Evolutionary conservation across 2,329 filamentous ascomycete genomes (phyloP).

Genomic region (Microdochium trichocladiopsis): DNA sequence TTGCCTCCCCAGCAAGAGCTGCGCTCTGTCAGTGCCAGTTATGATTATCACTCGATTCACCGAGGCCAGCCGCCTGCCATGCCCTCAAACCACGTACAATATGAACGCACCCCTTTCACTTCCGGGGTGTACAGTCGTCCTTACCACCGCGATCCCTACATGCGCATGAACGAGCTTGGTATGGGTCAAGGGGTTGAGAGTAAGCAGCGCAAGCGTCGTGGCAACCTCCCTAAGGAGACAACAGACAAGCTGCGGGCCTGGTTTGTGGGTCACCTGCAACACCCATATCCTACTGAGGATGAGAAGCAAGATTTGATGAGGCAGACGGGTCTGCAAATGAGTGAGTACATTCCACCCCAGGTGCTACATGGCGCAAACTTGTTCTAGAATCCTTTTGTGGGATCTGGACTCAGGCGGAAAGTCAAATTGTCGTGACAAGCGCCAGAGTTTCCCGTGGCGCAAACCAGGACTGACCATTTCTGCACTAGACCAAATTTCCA

Average conservation of each 20-base stretch:
- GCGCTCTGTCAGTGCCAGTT: slow-evolving; percentile 10
- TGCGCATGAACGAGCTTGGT: slow-evolving; percentile 31
- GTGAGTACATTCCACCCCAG: slow-evolving; percentile 37
- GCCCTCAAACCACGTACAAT: slow-evolving; percentile 9
- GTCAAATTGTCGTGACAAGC: background rate
- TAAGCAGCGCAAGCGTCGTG: slow-evolving; percentile 59
- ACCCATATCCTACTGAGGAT: slow-evolving; percentile 83
- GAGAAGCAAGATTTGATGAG: slow-evolving; percentile 78
- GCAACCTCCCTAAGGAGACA: slow-evolving; percentile 85
- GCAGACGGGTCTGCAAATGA: slow-evolving; percentile 71
- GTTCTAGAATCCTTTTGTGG: background rate
- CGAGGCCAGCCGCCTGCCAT: slow-evolving; percentile 39
- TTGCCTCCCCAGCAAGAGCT: background rate
- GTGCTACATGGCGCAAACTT: background rate
- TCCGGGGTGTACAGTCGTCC: slow-evolving; percentile 29
- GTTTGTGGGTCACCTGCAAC: slow-evolving; percentile 70
- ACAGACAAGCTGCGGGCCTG: slow-evolving; percentile 75
- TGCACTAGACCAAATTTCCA: slow-evolving; percentile 58
- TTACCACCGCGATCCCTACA: slow-evolving; percentile 29
- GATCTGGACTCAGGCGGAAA: background rate
- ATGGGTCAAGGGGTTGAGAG: slow-evolving; percentile 31
- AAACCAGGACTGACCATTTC: slow-evolving; percentile 2
- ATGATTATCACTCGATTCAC: slow-evolving; percentile 33
- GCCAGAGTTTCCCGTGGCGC: background rate
- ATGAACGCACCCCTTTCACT: slow-evolving; percentile 37